Base-by-base conservation (phyloP, 2,329 filamentous ascomycete species). In the Beauveria sp. region DNA sequence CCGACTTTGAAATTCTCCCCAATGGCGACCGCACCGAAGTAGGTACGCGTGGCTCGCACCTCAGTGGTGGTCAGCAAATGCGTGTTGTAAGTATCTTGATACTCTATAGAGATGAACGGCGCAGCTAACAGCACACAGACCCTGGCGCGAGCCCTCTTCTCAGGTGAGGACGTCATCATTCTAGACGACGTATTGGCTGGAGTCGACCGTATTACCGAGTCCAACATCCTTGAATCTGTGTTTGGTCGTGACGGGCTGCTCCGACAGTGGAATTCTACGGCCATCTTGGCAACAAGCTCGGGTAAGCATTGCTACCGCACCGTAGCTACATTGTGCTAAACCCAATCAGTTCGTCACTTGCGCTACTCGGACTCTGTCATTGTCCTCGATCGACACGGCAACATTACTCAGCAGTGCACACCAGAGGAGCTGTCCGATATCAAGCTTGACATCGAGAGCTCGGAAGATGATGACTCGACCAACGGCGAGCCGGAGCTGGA, bases 141-240 rank as follows among this genome's bases (percentile, higher is more conserved):
- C 6, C 61, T 70, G 3, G 69, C 68, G 5, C 65, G 69, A 9
- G 68, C 69, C 5, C 48, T 70, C 0, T 70, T 67, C 41, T 67
- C 66, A 0, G 58, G 64, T n/a, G 64, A 64, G 14, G 40, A 61
- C 2, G 61, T 72, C 8, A 57, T 72, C 2, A 63, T 74, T 7
- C 62, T 74, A 1, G 72, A 74, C 34, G 72, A 74, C 40, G 68
- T 71, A 6, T 65, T 74, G 18, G 72, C 69, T 1, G 72, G 72
- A 3, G 67, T 76, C 3, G 74, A 76, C 56, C 66, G 69, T 6
- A 66, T 72, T 8, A 77, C 76, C 0, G 73, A 76, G 52, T 66
- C 72, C 26, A 68, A 70, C 10, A 72, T 77, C 1, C 73, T 76
- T 40, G 64, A 68, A 0, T 66, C 67, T 2, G 70, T 77, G 0